phyloP scores from a whole-genome alignment of 2,329 filamentous ascomycete genomes.

The Ceratocystis cubensis region DNA sequence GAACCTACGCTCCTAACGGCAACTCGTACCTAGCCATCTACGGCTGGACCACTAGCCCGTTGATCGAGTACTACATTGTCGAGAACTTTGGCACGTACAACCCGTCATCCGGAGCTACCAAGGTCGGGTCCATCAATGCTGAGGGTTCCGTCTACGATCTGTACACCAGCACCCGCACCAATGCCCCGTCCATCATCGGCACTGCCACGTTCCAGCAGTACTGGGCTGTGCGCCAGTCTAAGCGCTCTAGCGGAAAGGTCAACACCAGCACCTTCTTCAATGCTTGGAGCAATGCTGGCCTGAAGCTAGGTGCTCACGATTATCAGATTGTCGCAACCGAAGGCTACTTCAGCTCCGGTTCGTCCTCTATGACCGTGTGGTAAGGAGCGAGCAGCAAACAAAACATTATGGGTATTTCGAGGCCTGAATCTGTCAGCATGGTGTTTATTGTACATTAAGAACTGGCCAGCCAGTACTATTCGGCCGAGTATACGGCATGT shows the following conservation, averaged over 20 bases:
- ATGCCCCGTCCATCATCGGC: constrained; percentile 38
- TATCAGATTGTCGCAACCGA: constrained; percentile 45
- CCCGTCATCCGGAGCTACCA: constrained; percentile 28
- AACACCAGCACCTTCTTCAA: constrained; percentile 40
- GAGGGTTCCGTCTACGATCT: constrained; percentile 32
- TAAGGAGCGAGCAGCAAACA: neutral
- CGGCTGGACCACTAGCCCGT: constrained; percentile 30
- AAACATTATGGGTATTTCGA: neutral
- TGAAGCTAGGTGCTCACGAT: constrained; percentile 37
- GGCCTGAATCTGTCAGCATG: neutral
- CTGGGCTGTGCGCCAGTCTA: constrained; percentile 39
- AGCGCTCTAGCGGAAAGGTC: constrained; percentile 40
- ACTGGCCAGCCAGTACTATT: neutral
- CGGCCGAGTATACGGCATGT: neutral
- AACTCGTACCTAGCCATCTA: constrained; percentile 31
- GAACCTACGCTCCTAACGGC: constrained; percentile 27
- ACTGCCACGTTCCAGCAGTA: constrained; percentile 41
- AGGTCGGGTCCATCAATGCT: constrained; percentile 28
- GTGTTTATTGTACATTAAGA: neutral
- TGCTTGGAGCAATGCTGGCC: constrained; percentile 38
- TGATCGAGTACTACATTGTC: constrained; percentile 32
- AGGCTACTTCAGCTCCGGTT: constrained; percentile 40
- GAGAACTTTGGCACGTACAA: constrained; percentile 31
- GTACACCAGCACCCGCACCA: constrained; percentile 29
- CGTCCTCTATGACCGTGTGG: constrained; percentile 35